A percentile compares a stretch with the other conserved stretches of the same genome.
phyloP scores from a whole-genome alignment of 495 filamentous ascomycete species.

The Neurospora tetraspora region DNA sequence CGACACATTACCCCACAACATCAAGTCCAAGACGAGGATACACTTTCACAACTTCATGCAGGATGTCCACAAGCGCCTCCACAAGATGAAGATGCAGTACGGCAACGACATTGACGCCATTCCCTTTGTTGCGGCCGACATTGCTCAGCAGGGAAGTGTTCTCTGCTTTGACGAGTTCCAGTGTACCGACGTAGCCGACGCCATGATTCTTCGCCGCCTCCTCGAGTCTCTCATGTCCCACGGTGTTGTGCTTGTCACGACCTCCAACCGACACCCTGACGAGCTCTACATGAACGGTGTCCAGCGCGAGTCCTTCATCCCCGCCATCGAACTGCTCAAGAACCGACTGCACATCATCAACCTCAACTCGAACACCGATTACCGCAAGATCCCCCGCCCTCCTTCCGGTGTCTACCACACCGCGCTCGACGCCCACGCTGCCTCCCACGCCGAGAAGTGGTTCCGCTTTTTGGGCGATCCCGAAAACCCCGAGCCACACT shows the following conservation, averaged over 20 bases:
- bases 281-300: constrained; percentile 98
- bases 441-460: constrained; percentile 82
- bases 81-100: constrained; percentile 78
- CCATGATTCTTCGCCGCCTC: constrained; percentile 90
- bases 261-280: constrained; percentile 91
- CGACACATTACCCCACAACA: constrained; percentile 75
- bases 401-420: constrained; percentile 85
- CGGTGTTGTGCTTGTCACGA: constrained; percentile 92
- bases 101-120: constrained; percentile 88
- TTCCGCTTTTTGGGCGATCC: constrained; percentile 87
- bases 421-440: constrained; percentile 67
- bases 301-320: constrained; percentile 88
- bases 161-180: constrained; percentile 99
- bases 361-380: constrained; percentile 90
- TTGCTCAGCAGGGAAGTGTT: constrained; percentile 75
- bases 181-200: constrained; percentile 96
- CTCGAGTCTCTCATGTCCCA: constrained; percentile 87
- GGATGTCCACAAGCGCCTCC: constrained; percentile 86
- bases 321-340: constrained; percentile 88
- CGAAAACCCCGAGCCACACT: constrained; percentile 62
- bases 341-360: constrained; percentile 77
- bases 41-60: constrained; percentile 99
- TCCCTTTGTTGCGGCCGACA: constrained; percentile 85
- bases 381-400: constrained; percentile 90
- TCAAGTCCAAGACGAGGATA: constrained; percentile 81